Base-by-base conservation (phyloP, 2,329 filamentous ascomycete species). In the Alternaria metachromatica region DNA sequence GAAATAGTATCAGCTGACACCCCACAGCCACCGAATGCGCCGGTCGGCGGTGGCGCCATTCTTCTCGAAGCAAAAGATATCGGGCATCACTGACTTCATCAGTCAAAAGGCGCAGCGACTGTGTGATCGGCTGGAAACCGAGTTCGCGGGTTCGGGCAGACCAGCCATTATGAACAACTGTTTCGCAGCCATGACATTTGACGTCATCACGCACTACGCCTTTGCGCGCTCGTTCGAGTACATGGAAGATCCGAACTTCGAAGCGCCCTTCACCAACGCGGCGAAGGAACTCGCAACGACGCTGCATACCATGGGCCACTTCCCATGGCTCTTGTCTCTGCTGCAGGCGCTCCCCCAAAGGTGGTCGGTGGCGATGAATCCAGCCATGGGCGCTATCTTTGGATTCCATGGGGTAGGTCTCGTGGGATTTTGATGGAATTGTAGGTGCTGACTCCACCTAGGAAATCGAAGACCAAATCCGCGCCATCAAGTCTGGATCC, bases 1-100 rank as follows among this genome's bases (percentile, higher is more conserved):
- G 12, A 12, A 12, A 5, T 5, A 33, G 30, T 15, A 33, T 33
- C 12, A 33, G 15, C 30, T 33, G 30, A 33, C 30, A 33, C 30
- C 30, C 6, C 30, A 15, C 30, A 33, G 30, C 30, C 75, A 77
- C 53, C 70, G 68, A 12, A 2, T 65, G 20, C 64, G 75, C 21
- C 60, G 75, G 12, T 55, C 56, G 8, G 66, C 75, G 4, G 48
- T 77, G 25, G 66, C 64, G 45, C 66, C 62, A 1, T 77, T 73
- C 65, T 76, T 77, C 59, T 74, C 72, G 7, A 63, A 62, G 23
- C 60, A 60, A 30, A 62, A 18, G 37, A 43, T 43, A 33, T 58
- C 30, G 5, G 44, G 23, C 51, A 43, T 43, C 30, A 33, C 30
- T 33, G 30, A 33, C 30, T 33, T 33, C 13, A 33, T 33, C 30